phyloP scores from a whole-genome alignment of 768 basidiomycete species.

The Kwoniella newhampshirensis region DNA sequence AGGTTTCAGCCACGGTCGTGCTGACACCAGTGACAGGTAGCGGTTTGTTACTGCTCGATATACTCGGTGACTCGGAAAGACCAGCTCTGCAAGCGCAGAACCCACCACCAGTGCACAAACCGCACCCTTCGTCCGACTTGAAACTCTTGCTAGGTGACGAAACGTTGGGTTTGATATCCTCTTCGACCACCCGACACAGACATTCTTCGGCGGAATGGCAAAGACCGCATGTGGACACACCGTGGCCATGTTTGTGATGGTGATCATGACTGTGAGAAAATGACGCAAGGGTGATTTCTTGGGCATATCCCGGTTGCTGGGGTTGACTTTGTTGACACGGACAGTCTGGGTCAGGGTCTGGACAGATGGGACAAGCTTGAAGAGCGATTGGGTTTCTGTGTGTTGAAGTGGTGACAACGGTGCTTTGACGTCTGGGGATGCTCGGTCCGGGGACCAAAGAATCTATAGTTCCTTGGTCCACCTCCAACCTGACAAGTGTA shows the following conservation, averaged over 20 bases:
- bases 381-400: conserved; percentile 1
- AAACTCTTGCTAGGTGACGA: conserved; percentile 13
- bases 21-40: not conserved
- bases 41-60: not conserved
- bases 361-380: conserved; percentile 44
- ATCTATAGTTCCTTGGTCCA: conserved; percentile 18
- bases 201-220: conserved; percentile 41
- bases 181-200: conserved; percentile 33
- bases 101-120: conserved; percentile 34
- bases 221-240: conserved; percentile 30
- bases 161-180: conserved; percentile 19
- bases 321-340: conserved; percentile 37
- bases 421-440: conserved; percentile 1
- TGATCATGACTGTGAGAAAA: conserved; percentile 1
- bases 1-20: too few relatives aligned
- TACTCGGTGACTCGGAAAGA: conserved; percentile 7
- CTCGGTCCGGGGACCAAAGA: conserved; percentile 16
- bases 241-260: not conserved
- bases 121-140: conserved; percentile 33
- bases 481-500: conserved; percentile 21
- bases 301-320: not conserved
- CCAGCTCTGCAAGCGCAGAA: conserved; percentile 39
- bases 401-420: conserved; percentile 2
- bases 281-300: conserved; percentile 11
- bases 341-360: conserved; percentile 48